Percentiles rank a stretch among this genome's conserved stretches.
These are phyloP conservation scores for Trichophyton simii DNA, from an alignment of 2,329 filamentous ascomycete species.

Conservation along the genomic window DNA sequence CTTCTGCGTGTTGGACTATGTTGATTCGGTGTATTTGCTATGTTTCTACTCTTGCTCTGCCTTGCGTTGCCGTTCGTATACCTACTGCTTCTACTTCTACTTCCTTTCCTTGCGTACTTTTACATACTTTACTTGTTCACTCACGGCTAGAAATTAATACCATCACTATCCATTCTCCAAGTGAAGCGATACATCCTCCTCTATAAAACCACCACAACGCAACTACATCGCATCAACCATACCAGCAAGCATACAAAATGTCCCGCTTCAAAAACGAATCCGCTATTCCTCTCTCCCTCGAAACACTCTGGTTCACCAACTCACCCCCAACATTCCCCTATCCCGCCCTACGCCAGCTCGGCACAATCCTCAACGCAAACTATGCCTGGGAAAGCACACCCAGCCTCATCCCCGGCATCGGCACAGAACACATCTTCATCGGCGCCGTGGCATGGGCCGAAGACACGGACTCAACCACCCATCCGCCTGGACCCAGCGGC, in stretches of 20 bases:
- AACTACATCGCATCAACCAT: too few species aligned
- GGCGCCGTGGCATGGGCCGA: slow-evolving; percentile 21
- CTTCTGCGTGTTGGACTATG: neutral
- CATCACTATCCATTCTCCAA: too few species aligned
- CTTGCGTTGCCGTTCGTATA: neutral
- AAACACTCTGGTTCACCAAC: slow-evolving; percentile 22
- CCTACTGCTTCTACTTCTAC: neutral
- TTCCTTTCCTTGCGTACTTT: too few species aligned
- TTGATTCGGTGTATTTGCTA: too few species aligned
- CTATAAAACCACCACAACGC: too few species aligned
- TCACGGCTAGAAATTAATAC: neutral
- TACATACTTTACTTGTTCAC: neutral
- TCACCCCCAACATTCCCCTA: slow-evolving; percentile 17
- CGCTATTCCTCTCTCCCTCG: slow-evolving; percentile 20
- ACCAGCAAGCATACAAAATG: neutral
- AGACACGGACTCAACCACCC: slow-evolving; percentile 14
- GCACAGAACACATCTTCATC: slow-evolving; percentile 16
- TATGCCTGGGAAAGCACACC: slow-evolving; percentile 13
- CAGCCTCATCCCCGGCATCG: slow-evolving; percentile 8
- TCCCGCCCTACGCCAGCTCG: slow-evolving; percentile 9
- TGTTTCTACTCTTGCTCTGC: neutral
- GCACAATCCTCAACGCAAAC: slow-evolving; percentile 8
- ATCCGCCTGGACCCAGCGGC: neutral
- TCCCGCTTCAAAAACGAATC: neutral
- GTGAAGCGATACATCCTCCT: too few species aligned